Evolutionary conservation across 2,329 filamentous ascomycete species (phyloP).

Genomic region (Paraphoma sp.): DNA sequence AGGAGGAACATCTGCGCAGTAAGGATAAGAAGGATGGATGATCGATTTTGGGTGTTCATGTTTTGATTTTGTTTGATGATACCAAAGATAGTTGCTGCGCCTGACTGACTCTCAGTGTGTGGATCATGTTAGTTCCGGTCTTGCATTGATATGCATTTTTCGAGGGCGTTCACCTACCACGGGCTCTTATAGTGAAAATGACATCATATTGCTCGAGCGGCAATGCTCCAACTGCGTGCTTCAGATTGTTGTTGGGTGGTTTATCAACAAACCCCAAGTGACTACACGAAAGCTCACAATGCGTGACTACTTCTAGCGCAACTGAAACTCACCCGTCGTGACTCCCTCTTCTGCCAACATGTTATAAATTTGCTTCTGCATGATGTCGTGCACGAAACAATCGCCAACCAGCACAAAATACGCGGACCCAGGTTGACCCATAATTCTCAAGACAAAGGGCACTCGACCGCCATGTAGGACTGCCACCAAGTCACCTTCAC

Average conservation of each 20-base stretch:
- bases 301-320: background rate
- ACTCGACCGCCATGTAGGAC: background rate
- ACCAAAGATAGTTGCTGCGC: background rate
- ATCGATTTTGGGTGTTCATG: background rate
- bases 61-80: conserved; percentile 1
- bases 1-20: background rate
- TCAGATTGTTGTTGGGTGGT: too few species aligned
- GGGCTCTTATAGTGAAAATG: too few species aligned
- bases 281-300: too few species aligned
- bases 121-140: too few species aligned
- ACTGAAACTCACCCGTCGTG: background rate
- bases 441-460: background rate
- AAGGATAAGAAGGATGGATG: background rate
- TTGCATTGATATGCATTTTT: too few species aligned
- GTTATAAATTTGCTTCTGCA: background rate
- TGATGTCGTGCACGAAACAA: background rate
- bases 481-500: conserved; percentile 5
- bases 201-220: too few species aligned
- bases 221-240: too few species aligned
- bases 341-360: background rate
- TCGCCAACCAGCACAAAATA: background rate
- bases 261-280: too few species aligned
- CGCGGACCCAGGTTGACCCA: background rate
- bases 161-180: too few species aligned
- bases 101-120: too few species aligned